These are phyloP conservation scores for Leishmania major DNA, from an alignment of 208 protist genomes.

Conservation along the genomic window DNA sequence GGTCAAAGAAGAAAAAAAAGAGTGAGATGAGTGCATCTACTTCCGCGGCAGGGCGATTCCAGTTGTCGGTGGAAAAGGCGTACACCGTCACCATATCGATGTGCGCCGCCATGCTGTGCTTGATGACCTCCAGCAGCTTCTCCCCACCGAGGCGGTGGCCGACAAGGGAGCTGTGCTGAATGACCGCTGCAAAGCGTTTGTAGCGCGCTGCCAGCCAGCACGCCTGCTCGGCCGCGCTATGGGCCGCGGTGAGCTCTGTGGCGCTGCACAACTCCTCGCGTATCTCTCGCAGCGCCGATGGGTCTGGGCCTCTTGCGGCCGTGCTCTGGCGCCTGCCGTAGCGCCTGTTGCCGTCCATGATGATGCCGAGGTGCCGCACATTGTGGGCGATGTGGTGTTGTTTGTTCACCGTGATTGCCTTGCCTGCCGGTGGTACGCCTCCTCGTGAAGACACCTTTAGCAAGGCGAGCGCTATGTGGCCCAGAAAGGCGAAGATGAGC, in stretches of 20 bases:
- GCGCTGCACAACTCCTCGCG: conserved; percentile 24
- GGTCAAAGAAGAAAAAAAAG: conserved; percentile 83
- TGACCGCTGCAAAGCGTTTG: conserved; percentile 35
- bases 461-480: conserved; percentile 15
- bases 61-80: conserved; percentile 93
- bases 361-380: conserved; percentile 86
- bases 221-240: neutral
- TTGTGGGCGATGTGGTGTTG: conserved; percentile 20
- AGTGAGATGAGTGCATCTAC: conserved; percentile 85
- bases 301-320: conserved; percentile 7
- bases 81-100: conserved; percentile 89
- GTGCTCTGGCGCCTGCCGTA: conserved; percentile 47
- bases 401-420: neutral
- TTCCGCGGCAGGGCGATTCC: conserved; percentile 67
- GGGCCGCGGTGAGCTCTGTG: neutral
- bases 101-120: conserved; percentile 56
- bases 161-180: conserved; percentile 63
- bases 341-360: conserved; percentile 92
- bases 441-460: conserved; percentile 1
- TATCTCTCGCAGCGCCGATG: conserved; percentile 12
- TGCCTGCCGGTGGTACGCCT: neutral
- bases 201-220: conserved; percentile 30
- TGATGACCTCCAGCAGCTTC: conserved; percentile 81
- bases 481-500: conserved; percentile 27
- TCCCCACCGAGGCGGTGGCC: conserved; percentile 83